Base-by-base conservation (phyloP, 2,329 filamentous ascomycete species). In the Aspergillus flavus region DNA sequence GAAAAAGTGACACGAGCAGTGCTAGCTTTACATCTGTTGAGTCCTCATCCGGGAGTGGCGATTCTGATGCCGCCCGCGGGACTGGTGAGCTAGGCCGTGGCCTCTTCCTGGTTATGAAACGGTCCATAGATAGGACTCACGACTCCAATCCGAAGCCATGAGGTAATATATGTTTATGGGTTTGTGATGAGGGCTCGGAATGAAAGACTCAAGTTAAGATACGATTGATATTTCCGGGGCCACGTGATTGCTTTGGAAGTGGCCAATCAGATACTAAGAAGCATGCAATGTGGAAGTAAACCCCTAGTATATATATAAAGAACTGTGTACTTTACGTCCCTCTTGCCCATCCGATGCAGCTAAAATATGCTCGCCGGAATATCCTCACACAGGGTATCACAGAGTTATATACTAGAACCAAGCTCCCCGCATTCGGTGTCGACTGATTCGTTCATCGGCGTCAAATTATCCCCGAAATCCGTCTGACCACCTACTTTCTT, bases 1-100 rank as follows among this genome's bases (percentile, higher is more conserved):
- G 87, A 68, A 93, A 85, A 0, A 97, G 79, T 0, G 95, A 98
- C 2, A 90, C 86, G 3, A 99, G 81, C 1, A 96, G 82, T 1
- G 93, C 93, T 16, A 99, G 80, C 73, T 97, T 98, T 70, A 96
- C 83, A 66, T 98, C 95, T 0, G 95, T 99, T 1, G 91, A 89
- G 54, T 96, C 91, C 19, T 93, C 87, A 19, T 88, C 85, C 11
- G 58, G 39, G 16, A 32, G 54, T 23, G 62, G 60, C 10, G 57
- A 34, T n/a, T 76, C 73, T 59, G 12, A 36, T 36, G 6, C 55
- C 39, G 41, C 28, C 41, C 34, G 62, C 45, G 26, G 58, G 4
- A 21, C 41, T 6, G 62, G 41, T 30, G 63, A 61, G 6, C 65
- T 73, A 30, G 68, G 57, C 59, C 72, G 72, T 23, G 70, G 72